Evolutionary conservation across 2,329 filamentous ascomycete genomes (phyloP).

Genomic region (Fusarium brevicatenulatum): DNA sequence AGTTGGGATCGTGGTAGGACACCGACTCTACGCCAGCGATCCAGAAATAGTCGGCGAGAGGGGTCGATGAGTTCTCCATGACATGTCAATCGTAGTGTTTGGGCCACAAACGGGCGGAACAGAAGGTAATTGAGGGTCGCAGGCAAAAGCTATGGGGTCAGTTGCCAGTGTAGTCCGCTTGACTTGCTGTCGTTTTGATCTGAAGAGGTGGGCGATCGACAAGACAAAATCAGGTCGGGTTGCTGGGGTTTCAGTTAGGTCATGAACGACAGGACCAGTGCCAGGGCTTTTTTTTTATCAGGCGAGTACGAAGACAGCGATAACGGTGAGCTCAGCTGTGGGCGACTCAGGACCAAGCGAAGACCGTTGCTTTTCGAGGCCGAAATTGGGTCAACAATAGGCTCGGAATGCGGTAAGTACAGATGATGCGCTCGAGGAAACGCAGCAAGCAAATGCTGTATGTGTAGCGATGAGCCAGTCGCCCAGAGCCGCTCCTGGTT

Average conservation of each 20-base stretch:
- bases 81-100: constrained; percentile 53
- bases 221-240: constrained; percentile 25
- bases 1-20: constrained; percentile 67
- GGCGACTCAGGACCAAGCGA: constrained; percentile 31
- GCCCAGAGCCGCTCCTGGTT: constrained; percentile 34
- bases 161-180: constrained; percentile 15
- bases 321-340: constrained; percentile 14
- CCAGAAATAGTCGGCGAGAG: constrained; percentile 80
- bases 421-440: constrained; percentile 33
- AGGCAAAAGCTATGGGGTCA: constrained; percentile 3
- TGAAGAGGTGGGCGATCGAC: constrained; percentile 26
- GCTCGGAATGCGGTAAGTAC: constrained; percentile 14
- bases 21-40: constrained; percentile 77
- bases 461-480: constrained; percentile 37
- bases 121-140: constrained; percentile 7
- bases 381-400: constrained; percentile 5
- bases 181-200: constrained; percentile 20
- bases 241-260: constrained; percentile 39
- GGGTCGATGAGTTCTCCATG: constrained; percentile 71
- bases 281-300: constrained; percentile 28
- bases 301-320: constrained; percentile 22
- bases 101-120: constrained; percentile 39
- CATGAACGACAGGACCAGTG: constrained; percentile 30
- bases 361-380: constrained; percentile 19
- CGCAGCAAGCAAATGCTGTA: constrained; percentile 7